Conservation (phyloP, 768 basidiomycete genomes). For the Pisolithus sp. region DNA sequence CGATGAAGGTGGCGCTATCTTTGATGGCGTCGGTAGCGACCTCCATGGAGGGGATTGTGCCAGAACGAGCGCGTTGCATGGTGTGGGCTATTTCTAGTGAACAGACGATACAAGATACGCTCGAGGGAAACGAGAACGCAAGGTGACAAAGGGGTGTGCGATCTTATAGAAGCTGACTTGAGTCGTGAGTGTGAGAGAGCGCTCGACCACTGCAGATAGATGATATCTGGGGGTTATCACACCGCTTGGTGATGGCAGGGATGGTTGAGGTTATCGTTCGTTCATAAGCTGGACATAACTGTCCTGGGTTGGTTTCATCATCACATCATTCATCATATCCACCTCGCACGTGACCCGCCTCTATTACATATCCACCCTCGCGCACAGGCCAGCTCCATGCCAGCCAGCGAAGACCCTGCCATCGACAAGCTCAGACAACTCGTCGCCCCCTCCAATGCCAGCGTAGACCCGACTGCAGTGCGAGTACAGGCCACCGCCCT, state of each 20-base stretch:
- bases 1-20: constrained; percentile 86
- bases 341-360: not conserved
- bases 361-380: too few relatives aligned
- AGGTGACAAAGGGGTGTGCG: not conserved
- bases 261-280: not conserved
- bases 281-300: not conserved
- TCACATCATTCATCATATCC: not conserved
- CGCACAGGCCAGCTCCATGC: not conserved
- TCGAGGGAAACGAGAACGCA: not conserved
- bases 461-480: constrained; percentile 35
- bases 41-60: constrained; percentile 90
- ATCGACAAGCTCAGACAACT: constrained; percentile 61
- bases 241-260: not conserved
- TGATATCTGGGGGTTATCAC: not conserved
- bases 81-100: constrained; percentile 16
- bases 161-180: too few relatives aligned
- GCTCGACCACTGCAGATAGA: not conserved
- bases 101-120: not conserved
- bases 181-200: too few relatives aligned
- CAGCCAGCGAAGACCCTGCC: constrained; percentile 35
- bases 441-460: constrained; percentile 45
- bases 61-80: constrained; percentile 57
- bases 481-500: constrained; percentile 69
- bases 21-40: constrained; percentile 61
- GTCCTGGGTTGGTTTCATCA: not conserved